Percentiles rank a stretch among this genome's conserved stretches.
Evolutionary conservation across 2,329 filamentous ascomycete species (phyloP).

Genomic region (Diplodia scrobiculata): DNA sequence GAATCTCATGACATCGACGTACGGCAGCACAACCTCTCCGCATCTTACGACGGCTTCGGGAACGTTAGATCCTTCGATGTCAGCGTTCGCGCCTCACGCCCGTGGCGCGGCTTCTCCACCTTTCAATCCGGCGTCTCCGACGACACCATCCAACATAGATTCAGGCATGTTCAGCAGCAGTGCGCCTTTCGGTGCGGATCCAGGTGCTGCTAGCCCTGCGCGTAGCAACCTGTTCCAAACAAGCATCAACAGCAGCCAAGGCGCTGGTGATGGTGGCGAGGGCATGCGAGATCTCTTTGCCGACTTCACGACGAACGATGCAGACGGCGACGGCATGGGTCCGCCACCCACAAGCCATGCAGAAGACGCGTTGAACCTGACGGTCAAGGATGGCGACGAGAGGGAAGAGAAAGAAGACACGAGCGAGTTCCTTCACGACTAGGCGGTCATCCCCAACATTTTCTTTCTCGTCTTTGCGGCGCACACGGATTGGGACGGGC

Average conservation of each 20-base stretch:
- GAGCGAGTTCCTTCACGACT: slow-evolving; percentile 24
- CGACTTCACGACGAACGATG: slow-evolving; percentile 28
- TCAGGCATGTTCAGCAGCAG: slow-evolving; percentile 44
- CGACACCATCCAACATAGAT: slow-evolving; percentile 35
- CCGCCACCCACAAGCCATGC: slow-evolving; percentile 37
- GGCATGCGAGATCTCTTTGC: slow-evolving; percentile 27
- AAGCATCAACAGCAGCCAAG: slow-evolving; percentile 40
- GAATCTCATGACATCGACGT: slow-evolving; percentile 4
- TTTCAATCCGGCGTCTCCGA: slow-evolving; percentile 20
- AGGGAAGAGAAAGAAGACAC: slow-evolving; percentile 22
- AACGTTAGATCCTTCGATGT: slow-evolving; percentile 20
- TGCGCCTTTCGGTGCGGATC: slow-evolving; percentile 30
- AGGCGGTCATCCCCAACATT: not conserved
- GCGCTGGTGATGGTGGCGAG: slow-evolving; percentile 8
- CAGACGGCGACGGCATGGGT: slow-evolving; percentile 23
- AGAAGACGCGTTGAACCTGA: slow-evolving; percentile 44
- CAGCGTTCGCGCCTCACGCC: slow-evolving; percentile 22
- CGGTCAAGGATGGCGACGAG: slow-evolving; percentile 37
- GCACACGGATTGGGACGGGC: slow-evolving; percentile 17
- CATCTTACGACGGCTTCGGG: slow-evolving; percentile 4
- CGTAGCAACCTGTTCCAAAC: slow-evolving; percentile 43
- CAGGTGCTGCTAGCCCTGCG: slow-evolving; percentile 40
- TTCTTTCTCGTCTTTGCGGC: slow-evolving; percentile 23
- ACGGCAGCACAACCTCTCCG: slow-evolving; percentile 14
- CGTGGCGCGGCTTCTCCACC: slow-evolving; percentile 16